Evolutionary conservation across 768 basidiomycete species (phyloP), one percentile per base, ranked within the genome.

Genomic region (Xanthoconium stramineum): DNA sequence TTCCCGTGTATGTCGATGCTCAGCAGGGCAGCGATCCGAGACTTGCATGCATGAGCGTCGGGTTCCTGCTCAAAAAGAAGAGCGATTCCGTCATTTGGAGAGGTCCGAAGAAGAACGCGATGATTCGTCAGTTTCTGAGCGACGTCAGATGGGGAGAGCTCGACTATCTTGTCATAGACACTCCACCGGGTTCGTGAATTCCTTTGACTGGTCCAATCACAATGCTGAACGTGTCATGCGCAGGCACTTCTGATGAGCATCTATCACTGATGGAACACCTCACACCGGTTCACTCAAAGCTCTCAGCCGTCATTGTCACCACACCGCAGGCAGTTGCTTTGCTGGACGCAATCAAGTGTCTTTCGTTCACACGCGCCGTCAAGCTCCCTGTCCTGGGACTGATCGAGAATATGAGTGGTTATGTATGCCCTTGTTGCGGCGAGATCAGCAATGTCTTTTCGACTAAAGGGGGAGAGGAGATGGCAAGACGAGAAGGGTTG

Each of bases 171-270:
- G 81, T 98, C 52, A 86, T 97, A 46, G 95, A 97, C 70, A 99
- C 97, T 4, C 97, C 96, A 5, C 97, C 97, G 67, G 97, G 96
- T 97, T 61, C 64, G 83, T 69, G 46, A 37, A 48, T 57, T 56
- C 49, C 38, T 46, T 5, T 28, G 30, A 28, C 36, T 12, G n/a
- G 35, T 48, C 51, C 15, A 37, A 53, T 50, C 33, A 47, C 55
- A 57, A 29, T 28, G 45, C 36, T 60, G 28, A 8, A 64, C 32
- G 47, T 19, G 45, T 56, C 47, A 6, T 57, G 39, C 62, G 17
- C 64, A 99, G 96, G 97, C 35, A 99, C 97, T 39, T 98, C 97
- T 20, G 97, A 99, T 75, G 97, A 99, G 70, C 97, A 98, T 76
- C 80, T 99, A 43, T 97, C 96, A 36, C 78, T 99, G 47, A 77